Base-by-base conservation (phyloP, 768 basidiomycete species). In the Lactifluus rugatus region DNA sequence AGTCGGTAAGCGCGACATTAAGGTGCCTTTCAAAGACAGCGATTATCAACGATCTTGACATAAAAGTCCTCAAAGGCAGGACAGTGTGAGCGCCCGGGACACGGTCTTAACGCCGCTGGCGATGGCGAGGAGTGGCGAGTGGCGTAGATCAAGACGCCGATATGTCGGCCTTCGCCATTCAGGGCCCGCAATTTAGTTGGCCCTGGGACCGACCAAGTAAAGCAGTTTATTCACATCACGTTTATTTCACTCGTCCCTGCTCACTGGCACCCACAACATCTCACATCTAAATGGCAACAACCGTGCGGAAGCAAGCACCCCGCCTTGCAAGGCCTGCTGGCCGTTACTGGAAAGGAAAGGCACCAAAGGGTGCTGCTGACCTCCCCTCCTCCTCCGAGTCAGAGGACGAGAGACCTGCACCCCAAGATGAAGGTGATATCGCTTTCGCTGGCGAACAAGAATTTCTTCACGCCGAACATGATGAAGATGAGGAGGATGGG, bases 311-410 rank as follows among this genome's bases (percentile, higher is more conserved):
- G 64, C 80, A 82, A 59, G 88, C 89, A 8, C 81, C 85, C 21
- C 82, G 89, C n/a, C 78, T 83, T 7, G 79, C 89, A n/a, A 75
- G 78, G 52, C 89, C 93, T 5, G 90, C 82, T 2, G 86, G 81
- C 6, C 86, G 93, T 2, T 94, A 95, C 71, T 89, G 90, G 84
- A 88, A 87, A 65, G 93, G 93, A 55, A 90, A 91, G 65, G 89
- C 83, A 0, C 91, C 91, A 0, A 91, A 89, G 70, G 88, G 87
- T 47, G 77, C 73, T 34, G 73, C 73, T 1, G 81, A 81, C 25
- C 70, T 73, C 25, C 70, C 73, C 41, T 74, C 79, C 21, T 85
- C 85, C 63, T 84, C 83, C 45, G 79, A 82, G 60, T 81, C 79
- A 1, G 75, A 72, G 32, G 71, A 68, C 57, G 64, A 68, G 49